These are phyloP conservation scores for Fusarium robinianum DNA, from an alignment of 2,329 filamentous ascomycete genomes.

Conservation along the genomic window DNA sequence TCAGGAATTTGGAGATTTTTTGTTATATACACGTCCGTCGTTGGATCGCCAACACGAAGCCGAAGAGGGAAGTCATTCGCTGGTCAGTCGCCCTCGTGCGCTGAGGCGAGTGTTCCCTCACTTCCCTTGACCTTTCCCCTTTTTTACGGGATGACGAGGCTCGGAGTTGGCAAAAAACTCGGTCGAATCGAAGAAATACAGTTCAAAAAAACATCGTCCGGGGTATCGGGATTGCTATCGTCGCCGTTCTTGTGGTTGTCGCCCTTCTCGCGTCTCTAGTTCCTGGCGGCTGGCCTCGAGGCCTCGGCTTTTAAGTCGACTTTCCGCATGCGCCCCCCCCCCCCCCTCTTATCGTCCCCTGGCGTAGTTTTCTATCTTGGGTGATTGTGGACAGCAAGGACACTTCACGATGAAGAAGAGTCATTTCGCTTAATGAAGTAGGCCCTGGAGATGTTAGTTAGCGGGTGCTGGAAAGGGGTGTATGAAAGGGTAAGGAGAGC, in stretches of 20 bases:
- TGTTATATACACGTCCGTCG: constrained; percentile 34
- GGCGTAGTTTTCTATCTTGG: constrained; percentile 9
- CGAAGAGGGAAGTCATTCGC: no score
- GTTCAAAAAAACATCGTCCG: constrained; percentile 14
- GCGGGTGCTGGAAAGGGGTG: background rate
- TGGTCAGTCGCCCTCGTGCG: no score
- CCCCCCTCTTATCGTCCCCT: constrained; percentile 3
- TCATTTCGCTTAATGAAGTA: constrained; percentile 64
- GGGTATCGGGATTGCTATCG: constrained; percentile 19
- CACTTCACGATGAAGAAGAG: constrained; percentile 41
- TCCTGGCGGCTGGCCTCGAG: constrained; percentile 6
- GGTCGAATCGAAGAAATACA: constrained; percentile 20
- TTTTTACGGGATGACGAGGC: background rate
- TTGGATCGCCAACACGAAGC: constrained; percentile 8
- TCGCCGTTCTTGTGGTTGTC: constrained; percentile 5
- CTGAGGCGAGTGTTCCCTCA: no score
- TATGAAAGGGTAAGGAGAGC: constrained; percentile 35
- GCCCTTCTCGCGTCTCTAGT: constrained; percentile 13
- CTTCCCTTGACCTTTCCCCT: no score
- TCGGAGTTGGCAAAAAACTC: constrained; percentile 9
- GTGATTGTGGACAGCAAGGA: background rate
- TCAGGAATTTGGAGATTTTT: constrained; percentile 32
- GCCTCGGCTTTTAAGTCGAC: constrained; percentile 12
- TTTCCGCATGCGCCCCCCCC: constrained; percentile 10
- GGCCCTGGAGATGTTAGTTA: constrained; percentile 47